phyloP scores from a whole-genome alignment of 2,329 filamentous ascomycete species.

The Aspergillus quadrilineatus region DNA sequence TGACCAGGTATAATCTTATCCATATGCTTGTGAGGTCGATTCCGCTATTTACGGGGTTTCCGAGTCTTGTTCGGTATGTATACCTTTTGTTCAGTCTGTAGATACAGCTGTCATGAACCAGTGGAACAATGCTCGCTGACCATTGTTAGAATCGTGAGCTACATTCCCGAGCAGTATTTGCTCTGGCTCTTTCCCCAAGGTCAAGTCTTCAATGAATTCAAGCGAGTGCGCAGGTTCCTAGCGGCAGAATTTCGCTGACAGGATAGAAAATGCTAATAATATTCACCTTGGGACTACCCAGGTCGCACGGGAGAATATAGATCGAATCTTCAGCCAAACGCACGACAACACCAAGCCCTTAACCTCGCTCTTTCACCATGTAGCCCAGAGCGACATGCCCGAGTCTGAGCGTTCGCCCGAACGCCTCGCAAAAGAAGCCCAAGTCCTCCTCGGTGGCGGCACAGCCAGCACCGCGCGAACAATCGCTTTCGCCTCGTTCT shows the following conservation, averaged over 20 bases:
- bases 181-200: background rate
- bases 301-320: background rate
- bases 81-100: background rate
- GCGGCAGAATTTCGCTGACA: too few species aligned
- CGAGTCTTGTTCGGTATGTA: background rate
- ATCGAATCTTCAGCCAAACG: background rate
- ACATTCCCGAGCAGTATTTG: background rate
- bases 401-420: constrained; percentile 14
- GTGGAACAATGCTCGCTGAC: background rate
- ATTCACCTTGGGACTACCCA: background rate
- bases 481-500: constrained; percentile 16
- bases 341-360: background rate
- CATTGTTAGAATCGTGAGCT: background rate
- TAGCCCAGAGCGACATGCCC: constrained; percentile 28
- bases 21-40: background rate
- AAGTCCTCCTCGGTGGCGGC: constrained; percentile 28
- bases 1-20: background rate
- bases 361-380: constrained; percentile 15
- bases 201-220: background rate
- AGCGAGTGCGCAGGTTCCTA: background rate
- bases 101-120: background rate
- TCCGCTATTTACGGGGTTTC: background rate
- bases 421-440: constrained; percentile 32
- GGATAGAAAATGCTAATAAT: background rate
- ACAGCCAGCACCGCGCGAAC: constrained; percentile 30